Evolutionary conservation across 345 rosid genomes (phyloP).

Genomic region (Brassica cretica): DNA sequence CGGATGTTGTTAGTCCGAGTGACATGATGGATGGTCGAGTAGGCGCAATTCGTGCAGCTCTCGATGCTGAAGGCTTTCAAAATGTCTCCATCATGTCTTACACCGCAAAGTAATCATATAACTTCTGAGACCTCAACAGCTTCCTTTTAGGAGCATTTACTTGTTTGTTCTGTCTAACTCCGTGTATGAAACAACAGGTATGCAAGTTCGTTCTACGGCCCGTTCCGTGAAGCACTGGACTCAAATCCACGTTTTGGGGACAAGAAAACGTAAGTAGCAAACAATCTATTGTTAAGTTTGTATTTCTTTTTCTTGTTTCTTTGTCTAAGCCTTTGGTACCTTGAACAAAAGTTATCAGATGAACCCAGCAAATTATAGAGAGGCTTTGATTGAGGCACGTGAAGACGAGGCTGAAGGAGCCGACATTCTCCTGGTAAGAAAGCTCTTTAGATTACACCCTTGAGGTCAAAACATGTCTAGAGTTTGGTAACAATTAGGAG

Average conservation of each 20-base stretch:
- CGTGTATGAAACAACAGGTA: constrained; percentile 52
- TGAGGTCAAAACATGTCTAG: not conserved
- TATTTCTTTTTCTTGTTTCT: constrained; percentile 16
- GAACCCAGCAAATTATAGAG: constrained; percentile 95
- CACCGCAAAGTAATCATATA: constrained; percentile 76
- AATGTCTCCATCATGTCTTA: constrained; percentile 97
- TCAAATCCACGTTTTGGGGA: constrained; percentile 96
- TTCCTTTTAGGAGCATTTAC: constrained; percentile 2
- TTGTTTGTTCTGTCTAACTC: constrained; percentile 11
- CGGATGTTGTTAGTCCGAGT: constrained; percentile 97
- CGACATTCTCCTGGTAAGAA: constrained; percentile 78
- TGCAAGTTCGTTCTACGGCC: constrained; percentile 96
- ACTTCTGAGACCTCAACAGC: not conserved
- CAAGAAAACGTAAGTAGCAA: constrained; percentile 72
- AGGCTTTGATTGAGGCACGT: constrained; percentile 76
- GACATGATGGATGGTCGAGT: constrained; percentile 99
- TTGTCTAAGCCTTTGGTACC: constrained; percentile 16
- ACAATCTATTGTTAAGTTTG: not conserved
- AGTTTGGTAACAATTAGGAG: not conserved
- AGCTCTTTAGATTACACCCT: not conserved
- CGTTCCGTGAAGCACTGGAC: constrained; percentile 90
- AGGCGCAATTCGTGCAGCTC: constrained; percentile 86
- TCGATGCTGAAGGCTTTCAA: constrained; percentile 89
- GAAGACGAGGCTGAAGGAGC: constrained; percentile 98
- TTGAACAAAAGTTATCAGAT: constrained; percentile 79